A percentile compares a stretch with the other conserved stretches of the same genome.
These are phyloP conservation scores for Trametes gibbosa DNA, from an alignment of 768 basidiomycete genomes.

Conservation along the genomic window DNA sequence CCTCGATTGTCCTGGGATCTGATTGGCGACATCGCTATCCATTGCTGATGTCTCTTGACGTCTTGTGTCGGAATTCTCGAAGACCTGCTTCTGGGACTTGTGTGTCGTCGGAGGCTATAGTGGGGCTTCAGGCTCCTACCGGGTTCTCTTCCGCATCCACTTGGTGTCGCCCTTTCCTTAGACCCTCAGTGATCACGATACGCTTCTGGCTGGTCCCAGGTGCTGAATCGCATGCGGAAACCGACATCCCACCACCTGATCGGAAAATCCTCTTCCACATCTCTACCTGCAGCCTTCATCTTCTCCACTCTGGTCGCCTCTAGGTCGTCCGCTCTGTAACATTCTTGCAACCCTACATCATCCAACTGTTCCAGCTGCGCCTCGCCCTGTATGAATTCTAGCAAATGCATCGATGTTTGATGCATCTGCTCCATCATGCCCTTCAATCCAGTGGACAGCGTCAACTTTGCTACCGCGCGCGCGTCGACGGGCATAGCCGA, in stretches of 20 bases:
- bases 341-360: background rate
- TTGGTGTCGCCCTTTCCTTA: background rate
- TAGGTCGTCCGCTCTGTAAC: constrained; percentile 12
- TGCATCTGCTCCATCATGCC: background rate
- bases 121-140: background rate
- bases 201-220: background rate
- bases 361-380: constrained; percentile 11
- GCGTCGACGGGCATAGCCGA: constrained; percentile 36
- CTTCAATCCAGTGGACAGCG: constrained; percentile 1
- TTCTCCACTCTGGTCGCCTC: background rate
- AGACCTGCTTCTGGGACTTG: background rate
- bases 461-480: constrained; percentile 20
- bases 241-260: constrained; percentile 7
- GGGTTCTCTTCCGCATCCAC: background rate
- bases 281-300: background rate
- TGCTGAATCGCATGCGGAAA: constrained; percentile 5
- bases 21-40: background rate
- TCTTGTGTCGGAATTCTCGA: background rate
- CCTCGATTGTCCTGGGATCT: background rate
- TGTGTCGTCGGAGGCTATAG: background rate
- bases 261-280: background rate
- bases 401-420: background rate
- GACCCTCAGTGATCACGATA: background rate
- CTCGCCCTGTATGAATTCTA: constrained; percentile 12
- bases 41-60: background rate